Evolutionary conservation across 1,284 basidiomycete genomes (phyloP).

Genomic region (Rhodotorula glutinis): DNA sequence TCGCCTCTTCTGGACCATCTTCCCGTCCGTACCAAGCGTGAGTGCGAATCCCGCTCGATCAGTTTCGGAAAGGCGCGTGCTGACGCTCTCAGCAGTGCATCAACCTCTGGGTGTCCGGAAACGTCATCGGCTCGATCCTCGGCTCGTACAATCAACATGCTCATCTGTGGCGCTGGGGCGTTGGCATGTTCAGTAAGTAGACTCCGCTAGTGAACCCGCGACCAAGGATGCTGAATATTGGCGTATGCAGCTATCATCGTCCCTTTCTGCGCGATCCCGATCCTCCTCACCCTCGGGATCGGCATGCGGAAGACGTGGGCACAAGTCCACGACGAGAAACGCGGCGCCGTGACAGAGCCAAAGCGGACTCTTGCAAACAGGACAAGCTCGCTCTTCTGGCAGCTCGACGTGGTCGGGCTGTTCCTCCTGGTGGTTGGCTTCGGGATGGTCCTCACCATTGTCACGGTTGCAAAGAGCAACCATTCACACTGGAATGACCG

Average conservation of each 20-base stretch:
- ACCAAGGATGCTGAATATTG: too few relatives aligned
- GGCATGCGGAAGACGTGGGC: conserved; percentile 28
- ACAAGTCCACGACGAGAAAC: conserved; percentile 4
- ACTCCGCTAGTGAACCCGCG: conserved; percentile 14
- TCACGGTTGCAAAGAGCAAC: conserved; percentile 48
- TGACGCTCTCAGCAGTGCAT: conserved; percentile 35
- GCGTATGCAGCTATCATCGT: conserved; percentile 41
- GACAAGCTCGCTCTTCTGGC: conserved; percentile 43
- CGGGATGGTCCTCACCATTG: conserved; percentile 47
- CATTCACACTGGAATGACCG: conserved; percentile 46
- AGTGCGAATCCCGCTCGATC: background rate
- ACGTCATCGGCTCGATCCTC: conserved; percentile 39
- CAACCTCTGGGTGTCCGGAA: conserved; percentile 47
- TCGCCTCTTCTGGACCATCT: conserved; percentile 48
- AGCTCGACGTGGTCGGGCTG: conserved; percentile 48
- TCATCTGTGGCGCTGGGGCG: conserved; percentile 46
- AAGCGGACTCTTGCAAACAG: conserved; percentile 15
- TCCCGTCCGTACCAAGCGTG: conserved; percentile 45
- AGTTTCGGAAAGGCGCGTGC: background rate
- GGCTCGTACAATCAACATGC: conserved; percentile 13
- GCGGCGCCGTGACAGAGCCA: background rate
- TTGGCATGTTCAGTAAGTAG: conserved; percentile 42
- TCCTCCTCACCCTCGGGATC: conserved; percentile 44
- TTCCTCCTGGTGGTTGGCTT: conserved; percentile 47
- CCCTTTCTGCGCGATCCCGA: conserved; percentile 44